Percentiles rank a stretch among this genome's conserved stretches.
phyloP scores from a whole-genome alignment of 2,329 filamentous ascomycete species.

The Albifimbria verrucaria region DNA sequence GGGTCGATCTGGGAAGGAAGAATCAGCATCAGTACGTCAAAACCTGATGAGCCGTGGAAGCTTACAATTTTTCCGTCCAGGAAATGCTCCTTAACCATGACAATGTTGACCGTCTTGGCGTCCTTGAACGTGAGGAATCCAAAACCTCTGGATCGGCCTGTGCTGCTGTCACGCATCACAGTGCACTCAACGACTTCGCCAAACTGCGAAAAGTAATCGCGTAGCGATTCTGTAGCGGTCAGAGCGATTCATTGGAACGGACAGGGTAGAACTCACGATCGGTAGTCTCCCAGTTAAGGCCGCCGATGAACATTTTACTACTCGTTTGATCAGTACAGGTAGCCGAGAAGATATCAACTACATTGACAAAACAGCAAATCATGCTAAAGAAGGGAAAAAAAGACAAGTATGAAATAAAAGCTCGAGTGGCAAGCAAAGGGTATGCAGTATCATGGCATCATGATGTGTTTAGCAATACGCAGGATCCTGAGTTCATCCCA shows the following conservation, averaged over 20 bases:
- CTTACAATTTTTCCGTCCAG: slow-evolving; percentile 97
- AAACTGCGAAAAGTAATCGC: slow-evolving; percentile 96
- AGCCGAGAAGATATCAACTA: neutral
- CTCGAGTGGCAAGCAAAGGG: too few species aligned
- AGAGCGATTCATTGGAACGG: slow-evolving; percentile 1
- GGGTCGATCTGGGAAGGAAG: slow-evolving; percentile 78
- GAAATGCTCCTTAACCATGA: slow-evolving; percentile 99
- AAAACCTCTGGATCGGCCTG: slow-evolving; percentile 90
- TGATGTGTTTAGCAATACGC: too few species aligned
- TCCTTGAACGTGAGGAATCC: slow-evolving; percentile 98
- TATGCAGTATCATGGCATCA: too few species aligned
- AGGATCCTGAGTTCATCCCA: too few species aligned
- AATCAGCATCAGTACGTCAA: slow-evolving; percentile 15
- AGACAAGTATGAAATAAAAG: too few species aligned
- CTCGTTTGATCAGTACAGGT: slow-evolving; percentile 6
- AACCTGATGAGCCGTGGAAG: neutral
- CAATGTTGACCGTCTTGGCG: slow-evolving; percentile 95
- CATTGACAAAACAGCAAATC: neutral
- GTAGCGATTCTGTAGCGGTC: slow-evolving; percentile 72
- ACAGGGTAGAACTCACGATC: slow-evolving; percentile 68
- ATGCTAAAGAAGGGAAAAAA: neutral
- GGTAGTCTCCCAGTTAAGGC: slow-evolving; percentile 98
- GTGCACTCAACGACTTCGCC: slow-evolving; percentile 97
- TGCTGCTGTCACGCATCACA: slow-evolving; percentile 96
- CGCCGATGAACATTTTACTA: slow-evolving; percentile 99